Percentiles rank a stretch among this genome's conserved stretches.
Conservation (phyloP, 805 yeast genomes). For the Saccharomycopsis synnaedendra region DNA sequence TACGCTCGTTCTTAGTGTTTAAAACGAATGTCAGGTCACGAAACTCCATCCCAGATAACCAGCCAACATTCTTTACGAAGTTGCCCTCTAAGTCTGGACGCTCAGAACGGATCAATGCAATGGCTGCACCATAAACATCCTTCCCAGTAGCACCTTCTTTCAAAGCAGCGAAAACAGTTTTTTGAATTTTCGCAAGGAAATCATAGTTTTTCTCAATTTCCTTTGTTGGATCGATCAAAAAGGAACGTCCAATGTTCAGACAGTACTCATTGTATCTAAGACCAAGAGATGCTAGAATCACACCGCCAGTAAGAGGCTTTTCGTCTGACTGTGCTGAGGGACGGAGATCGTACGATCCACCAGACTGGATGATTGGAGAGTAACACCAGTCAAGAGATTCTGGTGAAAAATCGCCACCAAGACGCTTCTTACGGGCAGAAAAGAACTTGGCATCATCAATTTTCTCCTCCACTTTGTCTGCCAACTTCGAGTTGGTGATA, state of each 20-base stretch:
- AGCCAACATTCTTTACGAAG: slow-evolving; percentile 75
- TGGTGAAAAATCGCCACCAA: slow-evolving; percentile 62
- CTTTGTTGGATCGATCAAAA: slow-evolving; percentile 77
- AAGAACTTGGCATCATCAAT: slow-evolving; percentile 72
- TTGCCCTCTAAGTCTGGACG: slow-evolving; percentile 53
- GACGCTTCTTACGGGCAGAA: slow-evolving; percentile 38
- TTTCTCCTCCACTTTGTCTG: slow-evolving; percentile 68
- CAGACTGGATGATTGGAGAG: slow-evolving; percentile 83
- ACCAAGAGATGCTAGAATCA: slow-evolving; percentile 75
- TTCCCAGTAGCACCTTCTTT: slow-evolving; percentile 61
- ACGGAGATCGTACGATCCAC: slow-evolving; percentile 71
- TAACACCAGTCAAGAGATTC: slow-evolving; percentile 86
- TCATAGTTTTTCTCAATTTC: slow-evolving; percentile 74
- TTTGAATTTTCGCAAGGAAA: slow-evolving; percentile 59
- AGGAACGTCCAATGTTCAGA: slow-evolving; percentile 79
- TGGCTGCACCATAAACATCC: slow-evolving; percentile 52
- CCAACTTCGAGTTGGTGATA: slow-evolving; percentile 58
- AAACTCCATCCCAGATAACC: slow-evolving; percentile 82
- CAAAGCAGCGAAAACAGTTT: slow-evolving; percentile 45
- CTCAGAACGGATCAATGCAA: slow-evolving; percentile 46
- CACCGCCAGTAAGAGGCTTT: slow-evolving; percentile 59
- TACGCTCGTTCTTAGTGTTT: slow-evolving; percentile 61
- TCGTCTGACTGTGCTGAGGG: slow-evolving; percentile 73
- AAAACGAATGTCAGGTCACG: slow-evolving; percentile 69
- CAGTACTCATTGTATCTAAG: slow-evolving; percentile 82